Evolutionary conservation across 805 yeast genomes (phyloP).

Genomic region (Candida corydali): DNA sequence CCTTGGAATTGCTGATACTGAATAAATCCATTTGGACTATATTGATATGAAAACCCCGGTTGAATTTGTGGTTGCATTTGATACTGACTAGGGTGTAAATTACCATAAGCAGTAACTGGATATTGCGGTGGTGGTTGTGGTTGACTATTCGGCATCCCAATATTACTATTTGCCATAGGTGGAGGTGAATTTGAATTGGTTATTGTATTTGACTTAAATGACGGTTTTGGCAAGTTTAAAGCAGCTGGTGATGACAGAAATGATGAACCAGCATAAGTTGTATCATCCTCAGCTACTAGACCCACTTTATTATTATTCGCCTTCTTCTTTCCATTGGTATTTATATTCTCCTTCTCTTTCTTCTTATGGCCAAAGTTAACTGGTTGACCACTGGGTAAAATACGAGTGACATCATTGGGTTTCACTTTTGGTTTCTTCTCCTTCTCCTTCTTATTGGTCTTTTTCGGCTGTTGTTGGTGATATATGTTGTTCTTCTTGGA

Average conservation of each 20-base stretch:
- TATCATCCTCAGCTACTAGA: slow-evolving; percentile 13
- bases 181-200: slow-evolving; percentile 7
- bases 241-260: slow-evolving; percentile 57
- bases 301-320: slow-evolving; percentile 11
- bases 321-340: slow-evolving; percentile 10
- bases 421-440: slow-evolving; percentile 2
- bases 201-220: slow-evolving; percentile 28
- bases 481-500: slow-evolving; percentile 9
- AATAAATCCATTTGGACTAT: slow-evolving; percentile 28
- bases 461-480: slow-evolving; percentile 2
- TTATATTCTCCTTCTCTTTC: slow-evolving; percentile 7
- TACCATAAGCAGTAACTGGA: slow-evolving; percentile 30
- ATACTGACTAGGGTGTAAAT: slow-evolving; percentile 15
- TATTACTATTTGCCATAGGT: slow-evolving; percentile 4
- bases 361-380: slow-evolving; percentile 25
- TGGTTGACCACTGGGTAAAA: slow-evolving; percentile 26
- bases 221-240: slow-evolving; percentile 51
- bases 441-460: slow-evolving; percentile 6
- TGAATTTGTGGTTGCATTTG: slow-evolving; percentile 11
- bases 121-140: slow-evolving; percentile 16
- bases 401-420: slow-evolving; percentile 13
- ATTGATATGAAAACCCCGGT: slow-evolving; percentile 28
- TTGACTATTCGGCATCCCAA: slow-evolving; percentile 2
- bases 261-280: slow-evolving; percentile 53
- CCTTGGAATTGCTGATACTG: slow-evolving; percentile 15